phyloP scores from a whole-genome alignment of 2,329 filamentous ascomycete genomes.

The Colletotrichum scovillei region DNA sequence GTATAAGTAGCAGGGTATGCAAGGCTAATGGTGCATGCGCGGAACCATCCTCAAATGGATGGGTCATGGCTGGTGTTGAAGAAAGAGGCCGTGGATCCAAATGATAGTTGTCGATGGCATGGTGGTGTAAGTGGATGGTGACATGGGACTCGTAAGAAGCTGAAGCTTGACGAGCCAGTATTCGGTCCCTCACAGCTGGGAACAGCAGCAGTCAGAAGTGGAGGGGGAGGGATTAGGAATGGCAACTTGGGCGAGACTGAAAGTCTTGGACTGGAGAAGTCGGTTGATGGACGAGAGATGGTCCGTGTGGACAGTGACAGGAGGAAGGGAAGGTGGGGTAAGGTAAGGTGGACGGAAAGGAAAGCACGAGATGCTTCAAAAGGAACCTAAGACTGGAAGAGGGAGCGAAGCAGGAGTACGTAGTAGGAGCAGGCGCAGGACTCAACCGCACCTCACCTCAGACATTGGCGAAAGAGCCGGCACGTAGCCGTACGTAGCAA shows the following conservation, averaged over 20 bases:
- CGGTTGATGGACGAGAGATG: neutral
- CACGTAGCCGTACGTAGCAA: conserved; percentile 2
- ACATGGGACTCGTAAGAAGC: neutral
- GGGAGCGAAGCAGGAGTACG: no score
- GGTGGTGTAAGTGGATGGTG: conserved; percentile 15
- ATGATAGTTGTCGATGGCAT: neutral
- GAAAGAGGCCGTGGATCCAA: neutral
- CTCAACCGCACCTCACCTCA: neutral
- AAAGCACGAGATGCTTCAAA: no score
- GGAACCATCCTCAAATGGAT: neutral
- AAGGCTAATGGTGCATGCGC: neutral
- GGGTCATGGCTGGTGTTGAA: neutral
- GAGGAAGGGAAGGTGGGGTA: neutral
- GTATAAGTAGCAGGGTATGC: conserved; percentile 13
- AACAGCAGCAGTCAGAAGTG: neutral
- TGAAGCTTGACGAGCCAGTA: neutral
- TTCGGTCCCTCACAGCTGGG: neutral
- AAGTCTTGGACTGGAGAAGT: no score
- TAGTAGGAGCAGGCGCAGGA: neutral
- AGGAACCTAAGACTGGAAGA: no score
- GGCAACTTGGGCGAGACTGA: neutral
- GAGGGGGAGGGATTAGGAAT: neutral
- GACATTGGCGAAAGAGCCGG: conserved; percentile 24
- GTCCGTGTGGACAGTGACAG: conserved; percentile 6
- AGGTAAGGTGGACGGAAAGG: no score